Evolutionary conservation across 106 monocot genomes (phyloP).

Genomic region (Agapanthus africanus): DNA sequence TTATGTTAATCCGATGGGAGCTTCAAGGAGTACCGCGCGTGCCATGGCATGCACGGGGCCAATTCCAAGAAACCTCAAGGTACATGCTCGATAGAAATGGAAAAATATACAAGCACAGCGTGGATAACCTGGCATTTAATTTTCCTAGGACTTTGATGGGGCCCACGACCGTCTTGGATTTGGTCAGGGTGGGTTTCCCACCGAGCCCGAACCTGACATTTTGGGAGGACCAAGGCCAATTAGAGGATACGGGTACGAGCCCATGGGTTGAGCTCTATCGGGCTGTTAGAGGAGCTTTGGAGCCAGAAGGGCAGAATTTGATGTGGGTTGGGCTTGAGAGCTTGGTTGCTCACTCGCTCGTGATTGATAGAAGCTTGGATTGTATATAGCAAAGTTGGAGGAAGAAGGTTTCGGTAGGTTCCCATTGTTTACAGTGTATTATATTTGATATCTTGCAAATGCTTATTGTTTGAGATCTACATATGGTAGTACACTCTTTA

Average conservation of each 20-base stretch:
- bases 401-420: too few relatives aligned
- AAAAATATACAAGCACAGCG: conserved; percentile 92
- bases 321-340: too few relatives aligned
- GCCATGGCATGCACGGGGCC: conserved; percentile 76
- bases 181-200: conserved; percentile 40
- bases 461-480: too few relatives aligned
- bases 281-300: conserved; percentile 48
- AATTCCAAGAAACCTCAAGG: conserved; percentile 78
- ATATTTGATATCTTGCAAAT: too few relatives aligned
- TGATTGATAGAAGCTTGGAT: too few relatives aligned
- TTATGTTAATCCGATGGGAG: conserved; percentile 75
- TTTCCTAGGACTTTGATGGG: conserved; percentile 38
- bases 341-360: too few relatives aligned
- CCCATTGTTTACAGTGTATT: too few relatives aligned
- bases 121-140: conserved; percentile 76
- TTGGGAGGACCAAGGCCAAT: conserved; percentile 13
- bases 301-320: conserved; percentile 11
- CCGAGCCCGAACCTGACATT: conserved; percentile 53
- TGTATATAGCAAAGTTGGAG: too few relatives aligned
- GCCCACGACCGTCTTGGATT: conserved; percentile 40
- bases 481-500: too few relatives aligned
- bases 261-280: conserved; percentile 67
- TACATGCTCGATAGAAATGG: too few relatives aligned
- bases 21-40: conserved; percentile 70
- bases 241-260: too few relatives aligned